A percentile compares a stretch with the other conserved stretches of the same genome.
Evolutionary conservation across 2,329 filamentous ascomycete species (phyloP).

Genomic region (Claviceps cyperi): DNA sequence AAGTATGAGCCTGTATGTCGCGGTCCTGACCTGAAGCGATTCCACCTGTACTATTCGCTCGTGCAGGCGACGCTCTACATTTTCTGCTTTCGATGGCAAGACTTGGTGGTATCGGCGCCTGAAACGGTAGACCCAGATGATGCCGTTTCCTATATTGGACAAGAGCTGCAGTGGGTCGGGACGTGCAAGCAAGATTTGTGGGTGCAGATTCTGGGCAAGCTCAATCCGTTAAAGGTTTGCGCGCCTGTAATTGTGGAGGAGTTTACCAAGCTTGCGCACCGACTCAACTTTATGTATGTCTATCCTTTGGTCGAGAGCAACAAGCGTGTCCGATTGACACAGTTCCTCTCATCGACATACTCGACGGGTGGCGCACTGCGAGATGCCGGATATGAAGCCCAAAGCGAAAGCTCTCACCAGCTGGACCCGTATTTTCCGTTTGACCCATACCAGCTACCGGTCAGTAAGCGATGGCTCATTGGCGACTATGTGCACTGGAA

Average conservation of each 20-base stretch:
- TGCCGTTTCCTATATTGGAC: slow-evolving; percentile 43
- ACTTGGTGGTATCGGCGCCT: slow-evolving; percentile 54
- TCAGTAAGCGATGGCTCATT: slow-evolving; percentile 78
- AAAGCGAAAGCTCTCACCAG: slow-evolving; percentile 67
- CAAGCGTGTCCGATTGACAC: slow-evolving; percentile 70
- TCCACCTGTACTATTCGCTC: slow-evolving; percentile 72
- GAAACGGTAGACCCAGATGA: slow-evolving; percentile 49
- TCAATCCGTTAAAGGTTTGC: slow-evolving; percentile 93
- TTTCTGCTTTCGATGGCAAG: slow-evolving; percentile 95
- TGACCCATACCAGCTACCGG: slow-evolving; percentile 83
- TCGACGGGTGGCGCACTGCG: slow-evolving; percentile 39
- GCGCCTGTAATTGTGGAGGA: slow-evolving; percentile 80
- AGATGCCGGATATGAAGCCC: slow-evolving; percentile 30
- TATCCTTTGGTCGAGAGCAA: slow-evolving; percentile 81
- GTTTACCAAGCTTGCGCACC: slow-evolving; percentile 76
- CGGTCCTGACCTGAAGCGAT: slow-evolving; percentile 73
- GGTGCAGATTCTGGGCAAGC: slow-evolving; percentile 67
- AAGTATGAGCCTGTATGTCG: slow-evolving; percentile 60
- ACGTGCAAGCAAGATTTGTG: slow-evolving; percentile 60
- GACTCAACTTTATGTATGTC: slow-evolving; percentile 79
- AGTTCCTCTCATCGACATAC: slow-evolving; percentile 46
- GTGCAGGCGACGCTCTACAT: slow-evolving; percentile 87
- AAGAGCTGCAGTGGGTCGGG: slow-evolving; percentile 66
- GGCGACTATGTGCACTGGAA: slow-evolving; percentile 73
- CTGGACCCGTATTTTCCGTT: slow-evolving; percentile 95